Evolutionary conservation across 768 basidiomycete species (phyloP), one percentile per base, ranked within the genome.

Genomic region (Kondoa subrosea): DNA sequence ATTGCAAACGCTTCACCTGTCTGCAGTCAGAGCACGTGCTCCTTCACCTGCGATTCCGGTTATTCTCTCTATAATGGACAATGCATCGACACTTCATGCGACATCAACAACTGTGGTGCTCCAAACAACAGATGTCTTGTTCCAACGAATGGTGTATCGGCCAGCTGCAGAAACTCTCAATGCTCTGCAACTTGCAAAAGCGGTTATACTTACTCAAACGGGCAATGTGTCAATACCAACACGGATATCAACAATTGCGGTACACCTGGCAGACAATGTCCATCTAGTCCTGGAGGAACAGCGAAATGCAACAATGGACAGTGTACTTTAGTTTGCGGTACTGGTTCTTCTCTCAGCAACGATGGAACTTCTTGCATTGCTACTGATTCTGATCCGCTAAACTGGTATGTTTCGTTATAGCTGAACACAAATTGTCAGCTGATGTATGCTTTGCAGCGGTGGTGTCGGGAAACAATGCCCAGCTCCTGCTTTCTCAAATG

Each of bases 161-260:
- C 50, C 27, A 34, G 15, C 30, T 70, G 71, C 66, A 26, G 26
- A 29, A 17, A 3, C 56, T 66, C 66, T 26, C 21, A 3, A 0
- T 68, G 70, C 68, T 1, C 27, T 1, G 64, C 65, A 27, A 64
- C 70, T 17, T 71, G 70, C 67, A 1, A 16, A 3, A 4, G 67
- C 12, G 67, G 67, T 34, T 65, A 65, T 67, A 59, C 66, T 27
- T 67, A 68, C 56, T 58, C 31, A 21, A 16, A 32, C 29, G 61
- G 58, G 61, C 59, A 64, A 59, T 72, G 71, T 56, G 33, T 59
- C 2, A 25, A 59, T 0, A 68, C 64, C 4, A 32, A 27, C 31
- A 27, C 2, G 27, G 70, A 71, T 56, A 4, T 59, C n/a, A 62
- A 63, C 66, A 70, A 70, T 65, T 71, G 70, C 56, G 65, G 67